Conservation (phyloP, 1,284 basidiomycete species). For the Polyporus tsugae region DNA sequence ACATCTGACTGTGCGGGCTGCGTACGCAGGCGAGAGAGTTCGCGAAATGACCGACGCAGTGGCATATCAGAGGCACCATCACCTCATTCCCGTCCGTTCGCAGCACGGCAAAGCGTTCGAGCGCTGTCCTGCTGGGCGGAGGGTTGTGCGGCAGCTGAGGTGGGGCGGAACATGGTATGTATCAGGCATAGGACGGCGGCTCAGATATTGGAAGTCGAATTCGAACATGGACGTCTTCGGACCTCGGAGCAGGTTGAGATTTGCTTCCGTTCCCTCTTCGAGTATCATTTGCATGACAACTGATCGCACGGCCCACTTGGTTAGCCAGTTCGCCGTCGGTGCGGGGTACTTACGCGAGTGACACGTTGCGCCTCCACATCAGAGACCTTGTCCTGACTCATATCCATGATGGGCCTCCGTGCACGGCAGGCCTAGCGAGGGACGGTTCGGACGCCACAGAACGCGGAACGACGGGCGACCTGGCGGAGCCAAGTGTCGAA, state of each 20-base stretch:
- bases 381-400: background rate
- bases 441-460: background rate
- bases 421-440: conserved; percentile 2
- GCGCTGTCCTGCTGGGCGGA: background rate
- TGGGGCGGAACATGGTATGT: background rate
- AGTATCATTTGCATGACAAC: conserved; percentile 31
- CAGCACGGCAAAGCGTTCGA: conserved; percentile 3
- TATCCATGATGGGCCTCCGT: background rate
- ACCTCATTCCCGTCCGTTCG: conserved; percentile 3
- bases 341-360: conserved; percentile 2
- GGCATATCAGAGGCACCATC: background rate
- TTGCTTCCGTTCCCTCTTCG: conserved; percentile 27
- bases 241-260: conserved; percentile 21
- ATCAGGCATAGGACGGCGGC: background rate
- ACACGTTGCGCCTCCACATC: conserved; percentile 11
- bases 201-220: background rate
- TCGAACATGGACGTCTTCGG: conserved; percentile 12
- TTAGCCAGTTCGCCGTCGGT: background rate
- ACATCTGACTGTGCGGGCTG: conserved; percentile 8
- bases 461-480: background rate
- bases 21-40: conserved; percentile 4
- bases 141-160: background rate
- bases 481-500: background rate
- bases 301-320: conserved; percentile 7
- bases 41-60: conserved; percentile 5